These are phyloP conservation scores for Ceratocystis destructans DNA, from an alignment of 2,329 filamentous ascomycete species.

Conservation along the genomic window DNA sequence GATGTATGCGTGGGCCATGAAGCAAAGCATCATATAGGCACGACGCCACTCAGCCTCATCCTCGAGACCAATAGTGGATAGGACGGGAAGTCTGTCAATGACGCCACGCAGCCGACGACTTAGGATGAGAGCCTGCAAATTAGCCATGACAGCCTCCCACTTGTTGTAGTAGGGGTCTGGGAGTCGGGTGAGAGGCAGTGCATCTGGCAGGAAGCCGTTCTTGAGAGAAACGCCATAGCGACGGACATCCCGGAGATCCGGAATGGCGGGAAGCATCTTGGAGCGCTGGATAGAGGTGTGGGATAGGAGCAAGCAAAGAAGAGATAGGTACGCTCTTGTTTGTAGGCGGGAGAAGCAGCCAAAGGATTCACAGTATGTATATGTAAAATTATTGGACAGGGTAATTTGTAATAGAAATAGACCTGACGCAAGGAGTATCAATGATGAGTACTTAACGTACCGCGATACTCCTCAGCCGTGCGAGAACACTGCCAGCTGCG, in stretches of 20 bases:
- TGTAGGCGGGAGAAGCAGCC: background rate
- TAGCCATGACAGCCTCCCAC: slow-evolving; percentile 79
- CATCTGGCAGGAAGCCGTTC: slow-evolving; percentile 77
- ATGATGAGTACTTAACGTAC: slow-evolving; percentile 31
- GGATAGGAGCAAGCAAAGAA: background rate
- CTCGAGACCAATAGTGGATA: slow-evolving; percentile 69
- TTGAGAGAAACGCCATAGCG: slow-evolving; percentile 60
- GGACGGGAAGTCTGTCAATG: slow-evolving; percentile 66
- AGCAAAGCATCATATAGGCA: slow-evolving; percentile 78
- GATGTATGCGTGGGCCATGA: slow-evolving; percentile 89
- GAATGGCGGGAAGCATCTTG: slow-evolving; percentile 46
- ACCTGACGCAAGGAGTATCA: slow-evolving; percentile 54
- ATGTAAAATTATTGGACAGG: background rate
- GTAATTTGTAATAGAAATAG: slow-evolving; percentile 23
- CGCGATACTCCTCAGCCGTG: slow-evolving; percentile 51
- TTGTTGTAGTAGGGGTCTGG: slow-evolving; percentile 86
- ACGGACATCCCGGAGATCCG: slow-evolving; percentile 44
- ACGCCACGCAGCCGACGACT: slow-evolving; percentile 69
- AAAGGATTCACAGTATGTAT: background rate
- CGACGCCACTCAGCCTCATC: slow-evolving; percentile 84
- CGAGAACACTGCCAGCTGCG: slow-evolving; percentile 19
- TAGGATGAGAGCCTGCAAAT: slow-evolving; percentile 75
- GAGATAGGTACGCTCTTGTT: background rate
- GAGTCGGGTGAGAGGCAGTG: slow-evolving; percentile 63
- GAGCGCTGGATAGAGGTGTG: background rate